Evolutionary conservation across 2,329 filamentous ascomycete species (phyloP).

Genomic region (Arthroderma sp.): DNA sequence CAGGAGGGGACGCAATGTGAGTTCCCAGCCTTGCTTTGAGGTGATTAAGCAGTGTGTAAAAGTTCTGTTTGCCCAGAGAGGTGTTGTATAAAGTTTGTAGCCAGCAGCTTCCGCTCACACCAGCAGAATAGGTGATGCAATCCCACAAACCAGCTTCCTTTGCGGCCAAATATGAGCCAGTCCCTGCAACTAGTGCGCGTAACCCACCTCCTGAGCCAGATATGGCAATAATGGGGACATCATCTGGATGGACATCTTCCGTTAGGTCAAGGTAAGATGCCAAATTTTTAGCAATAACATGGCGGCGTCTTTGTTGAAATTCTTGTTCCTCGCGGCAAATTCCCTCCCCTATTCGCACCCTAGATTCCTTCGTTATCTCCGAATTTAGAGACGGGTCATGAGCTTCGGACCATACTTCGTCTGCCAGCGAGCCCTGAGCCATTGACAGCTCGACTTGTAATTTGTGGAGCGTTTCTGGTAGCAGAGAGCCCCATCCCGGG

Average conservation of each 20-base stretch:
- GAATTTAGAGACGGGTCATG: conserved; percentile 73
- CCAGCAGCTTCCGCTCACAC: conserved; percentile 95
- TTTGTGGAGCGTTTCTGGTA: conserved; percentile 68
- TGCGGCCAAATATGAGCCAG: conserved; percentile 72
- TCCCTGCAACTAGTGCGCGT: conserved; percentile 76
- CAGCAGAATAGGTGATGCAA: conserved; percentile 87
- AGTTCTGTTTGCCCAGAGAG: conserved; percentile 55
- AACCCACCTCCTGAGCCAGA: conserved; percentile 89
- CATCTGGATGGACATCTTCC: conserved; percentile 74
- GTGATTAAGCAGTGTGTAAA: conserved; percentile 63
- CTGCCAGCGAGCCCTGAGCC: conserved; percentile 73
- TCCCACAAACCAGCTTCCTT: conserved; percentile 83
- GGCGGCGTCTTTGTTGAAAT: conserved; percentile 57
- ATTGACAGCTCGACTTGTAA: conserved; percentile 78
- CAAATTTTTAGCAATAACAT: conserved; percentile 56
- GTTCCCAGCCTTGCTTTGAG: conserved; percentile 71
- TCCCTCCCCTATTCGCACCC: conserved; percentile 66
- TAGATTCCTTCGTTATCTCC: conserved; percentile 70
- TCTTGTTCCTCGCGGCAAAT: conserved; percentile 72
- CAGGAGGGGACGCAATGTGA: conserved; percentile 85
- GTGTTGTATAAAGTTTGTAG: conserved; percentile 79
- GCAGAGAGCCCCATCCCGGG: conserved; percentile 65
- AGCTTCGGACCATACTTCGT: conserved; percentile 88
- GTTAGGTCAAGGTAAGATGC: conserved; percentile 69
- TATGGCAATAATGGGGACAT: conserved; percentile 85